Percentiles rank a stretch among this genome's conserved stretches.
phyloP scores from a whole-genome alignment of 2,329 filamentous ascomycete species.

The Huntiella omanensis region DNA sequence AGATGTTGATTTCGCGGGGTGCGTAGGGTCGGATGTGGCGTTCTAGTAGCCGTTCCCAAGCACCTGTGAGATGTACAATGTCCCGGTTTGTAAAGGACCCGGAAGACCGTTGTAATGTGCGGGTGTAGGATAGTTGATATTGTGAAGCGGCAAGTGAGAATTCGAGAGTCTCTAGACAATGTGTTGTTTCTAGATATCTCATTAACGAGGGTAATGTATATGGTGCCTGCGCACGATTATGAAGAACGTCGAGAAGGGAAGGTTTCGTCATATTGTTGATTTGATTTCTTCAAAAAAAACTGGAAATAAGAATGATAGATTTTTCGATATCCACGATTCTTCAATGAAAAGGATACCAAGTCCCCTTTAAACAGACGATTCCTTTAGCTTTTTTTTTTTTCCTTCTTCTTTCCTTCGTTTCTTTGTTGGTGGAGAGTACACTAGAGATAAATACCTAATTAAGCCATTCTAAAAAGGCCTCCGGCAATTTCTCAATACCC shows the following conservation, averaged over 20 bases:
- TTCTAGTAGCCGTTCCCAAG: slow-evolving; percentile 77
- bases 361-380: no score
- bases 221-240: slow-evolving; percentile 68
- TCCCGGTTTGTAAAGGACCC: slow-evolving; percentile 22
- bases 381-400: no score
- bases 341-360: no score
- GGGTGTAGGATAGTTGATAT: slow-evolving; percentile 45
- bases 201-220: slow-evolving; percentile 89
- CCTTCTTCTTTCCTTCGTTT: no score
- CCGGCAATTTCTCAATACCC: no score
- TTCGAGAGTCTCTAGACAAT: slow-evolving; percentile 88
- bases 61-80: slow-evolving; percentile 50
- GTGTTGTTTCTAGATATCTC: slow-evolving; percentile 90
- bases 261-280: slow-evolving; percentile 14
- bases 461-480: no score
- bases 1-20: slow-evolving; percentile 77
- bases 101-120: slow-evolving; percentile 17
- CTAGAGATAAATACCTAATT: no score
- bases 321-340: no score
- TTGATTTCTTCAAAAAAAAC: no score
- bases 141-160: slow-evolving; percentile 88
- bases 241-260: slow-evolving; percentile 67
- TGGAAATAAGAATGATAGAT: no score
- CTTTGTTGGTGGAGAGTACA: no score
- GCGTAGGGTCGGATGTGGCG: slow-evolving; percentile 79